A percentile compares a stretch with the other conserved stretches of the same genome.
Conservation (phyloP, 2,329 filamentous ascomycete species). For the Leptographium wingfieldii region DNA sequence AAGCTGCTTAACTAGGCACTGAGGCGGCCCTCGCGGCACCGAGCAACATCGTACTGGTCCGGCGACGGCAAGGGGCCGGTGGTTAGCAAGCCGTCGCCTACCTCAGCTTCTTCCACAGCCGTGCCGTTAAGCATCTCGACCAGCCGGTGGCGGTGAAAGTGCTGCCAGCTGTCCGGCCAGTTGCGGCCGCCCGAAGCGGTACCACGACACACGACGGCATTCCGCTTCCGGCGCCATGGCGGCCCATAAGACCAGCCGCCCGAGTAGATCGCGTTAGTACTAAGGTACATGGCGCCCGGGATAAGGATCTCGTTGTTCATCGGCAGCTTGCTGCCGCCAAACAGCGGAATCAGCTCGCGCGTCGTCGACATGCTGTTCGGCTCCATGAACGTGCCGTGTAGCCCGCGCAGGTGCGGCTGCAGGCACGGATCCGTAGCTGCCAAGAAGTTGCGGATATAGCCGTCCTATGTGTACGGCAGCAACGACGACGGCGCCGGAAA, state of each 20-base stretch:
- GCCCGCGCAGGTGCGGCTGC: conserved; percentile 31
- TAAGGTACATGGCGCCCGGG: conserved; percentile 50
- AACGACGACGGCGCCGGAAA: conserved; percentile 12
- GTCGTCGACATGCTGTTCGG: conserved; percentile 34
- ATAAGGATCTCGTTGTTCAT: conserved; percentile 50
- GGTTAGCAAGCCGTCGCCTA: conserved; percentile 12
- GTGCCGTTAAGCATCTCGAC: conserved; percentile 57
- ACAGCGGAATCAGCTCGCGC: conserved; percentile 41
- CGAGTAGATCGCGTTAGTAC: conserved; percentile 43
- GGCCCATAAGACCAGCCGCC: conserved; percentile 41
- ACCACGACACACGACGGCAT: conserved; percentile 47
- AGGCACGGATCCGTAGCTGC: conserved; percentile 40
- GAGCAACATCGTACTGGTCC: conserved; percentile 36
- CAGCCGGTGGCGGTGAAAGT: conserved; percentile 60
- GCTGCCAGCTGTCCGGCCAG: conserved; percentile 45
- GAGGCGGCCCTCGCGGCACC: conserved; percentile 19
- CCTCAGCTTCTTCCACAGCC: conserved; percentile 35
- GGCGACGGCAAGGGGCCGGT: conserved; percentile 21
- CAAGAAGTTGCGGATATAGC: conserved; percentile 44
- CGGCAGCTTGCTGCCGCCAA: conserved; percentile 45
- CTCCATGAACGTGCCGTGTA: conserved; percentile 43
- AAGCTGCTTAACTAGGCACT: conserved; percentile 27
- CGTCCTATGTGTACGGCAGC: conserved; percentile 21
- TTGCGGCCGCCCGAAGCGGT: conserved; percentile 48
- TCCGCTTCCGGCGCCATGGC: conserved; percentile 15